Conservation (phyloP, 1,284 basidiomycete genomes). For the Ustilago shanxiensis region DNA sequence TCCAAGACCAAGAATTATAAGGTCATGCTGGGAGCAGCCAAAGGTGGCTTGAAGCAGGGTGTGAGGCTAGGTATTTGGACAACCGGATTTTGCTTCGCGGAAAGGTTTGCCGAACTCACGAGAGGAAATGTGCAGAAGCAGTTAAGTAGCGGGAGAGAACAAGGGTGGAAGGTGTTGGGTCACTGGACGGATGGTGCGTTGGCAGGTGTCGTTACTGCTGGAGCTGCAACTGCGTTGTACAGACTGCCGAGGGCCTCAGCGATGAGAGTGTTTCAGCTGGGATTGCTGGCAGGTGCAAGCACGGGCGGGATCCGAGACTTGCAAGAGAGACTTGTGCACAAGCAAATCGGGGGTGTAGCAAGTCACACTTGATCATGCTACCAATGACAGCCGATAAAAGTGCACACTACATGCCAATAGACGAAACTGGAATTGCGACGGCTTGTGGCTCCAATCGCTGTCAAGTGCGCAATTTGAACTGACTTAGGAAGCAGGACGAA, state of each 20-base stretch:
- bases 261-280: slow-evolving; percentile 39
- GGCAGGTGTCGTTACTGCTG: slow-evolving; percentile 53
- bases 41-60: slow-evolving; percentile 57
- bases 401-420: neutral
- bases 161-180: slow-evolving; percentile 35
- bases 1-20: slow-evolving; percentile 70
- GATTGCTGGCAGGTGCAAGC: slow-evolving; percentile 40
- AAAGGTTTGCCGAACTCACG: slow-evolving; percentile 34
- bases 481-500: slow-evolving; percentile 19
- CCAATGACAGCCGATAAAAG: neutral
- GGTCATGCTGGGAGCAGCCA: slow-evolving; percentile 60
- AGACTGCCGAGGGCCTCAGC: slow-evolving; percentile 30
- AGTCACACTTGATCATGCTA: slow-evolving; percentile 30
- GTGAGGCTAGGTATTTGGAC: slow-evolving; percentile 57
- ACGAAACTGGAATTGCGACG: neutral
- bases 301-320: slow-evolving; percentile 46
- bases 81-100: slow-evolving; percentile 57
- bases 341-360: slow-evolving; percentile 46
- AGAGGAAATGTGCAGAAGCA: slow-evolving; percentile 15
- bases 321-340: slow-evolving; percentile 36
- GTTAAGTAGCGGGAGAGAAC: slow-evolving; percentile 5
- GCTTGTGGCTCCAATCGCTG: neutral
- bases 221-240: slow-evolving; percentile 43
- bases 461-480: neutral
- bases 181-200: slow-evolving; percentile 62